These are phyloP conservation scores for Cercospora sojina DNA, from an alignment of 2,329 filamentous ascomycete species.

Conservation along the genomic window DNA sequence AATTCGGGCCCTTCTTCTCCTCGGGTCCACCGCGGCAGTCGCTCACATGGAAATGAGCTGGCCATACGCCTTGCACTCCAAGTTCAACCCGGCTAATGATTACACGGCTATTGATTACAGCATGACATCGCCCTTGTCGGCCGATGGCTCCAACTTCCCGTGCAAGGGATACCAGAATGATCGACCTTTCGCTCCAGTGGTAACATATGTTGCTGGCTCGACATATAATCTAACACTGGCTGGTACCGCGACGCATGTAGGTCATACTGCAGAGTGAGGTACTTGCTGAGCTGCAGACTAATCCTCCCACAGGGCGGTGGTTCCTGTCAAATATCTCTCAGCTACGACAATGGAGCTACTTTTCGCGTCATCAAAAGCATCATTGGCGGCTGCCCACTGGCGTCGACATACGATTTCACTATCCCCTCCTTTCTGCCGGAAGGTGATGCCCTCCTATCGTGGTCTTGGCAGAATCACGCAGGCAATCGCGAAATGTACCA, in stretches of 20 bases:
- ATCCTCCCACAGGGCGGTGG: slow-evolving; percentile 54
- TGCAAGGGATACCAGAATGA: slow-evolving; percentile 69
- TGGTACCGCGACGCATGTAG: slow-evolving; percentile 50
- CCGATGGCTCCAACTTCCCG: slow-evolving; percentile 65
- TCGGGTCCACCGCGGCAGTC: slow-evolving; percentile 23
- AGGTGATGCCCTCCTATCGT: slow-evolving; percentile 65
- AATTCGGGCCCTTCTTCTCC: slow-evolving; percentile 13
- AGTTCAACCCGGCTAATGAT: slow-evolving; percentile 47
- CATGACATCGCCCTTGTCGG: slow-evolving; percentile 66
- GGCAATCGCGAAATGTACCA: slow-evolving; percentile 82
- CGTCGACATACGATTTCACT: slow-evolving; percentile 61
- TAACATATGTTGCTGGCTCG: slow-evolving; percentile 62
- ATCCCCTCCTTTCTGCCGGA: slow-evolving; percentile 63
- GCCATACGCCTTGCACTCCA: slow-evolving; percentile 55
- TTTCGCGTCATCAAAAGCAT: slow-evolving; percentile 69
- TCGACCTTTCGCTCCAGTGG: slow-evolving; percentile 53
- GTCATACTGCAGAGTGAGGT: not conserved
- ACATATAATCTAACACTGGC: slow-evolving; percentile 63
- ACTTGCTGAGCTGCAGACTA: not conserved
- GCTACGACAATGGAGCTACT: slow-evolving; percentile 67
- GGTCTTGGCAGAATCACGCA: slow-evolving; percentile 54
- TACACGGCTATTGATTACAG: slow-evolving; percentile 62
- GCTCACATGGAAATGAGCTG: slow-evolving; percentile 58
- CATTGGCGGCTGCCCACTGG: slow-evolving; percentile 56
- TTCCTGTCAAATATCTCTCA: slow-evolving; percentile 73